Evolutionary conservation across 192 early-diverging fungal species (phyloP).

Genomic region (Podila epicladia): DNA sequence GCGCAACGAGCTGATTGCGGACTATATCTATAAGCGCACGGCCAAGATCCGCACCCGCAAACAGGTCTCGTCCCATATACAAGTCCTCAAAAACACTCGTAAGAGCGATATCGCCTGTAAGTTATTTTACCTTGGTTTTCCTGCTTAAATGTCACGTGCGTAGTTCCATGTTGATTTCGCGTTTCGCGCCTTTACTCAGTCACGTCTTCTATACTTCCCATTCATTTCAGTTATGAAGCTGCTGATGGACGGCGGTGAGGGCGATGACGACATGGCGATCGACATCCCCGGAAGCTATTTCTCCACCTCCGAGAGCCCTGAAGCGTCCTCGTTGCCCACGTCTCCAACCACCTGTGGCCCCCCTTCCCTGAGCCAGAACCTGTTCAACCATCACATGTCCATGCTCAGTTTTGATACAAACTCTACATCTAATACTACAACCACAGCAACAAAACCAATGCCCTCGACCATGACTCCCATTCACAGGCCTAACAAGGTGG

Average conservation of each 20-base stretch:
- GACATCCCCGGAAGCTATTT: conserved; percentile 25
- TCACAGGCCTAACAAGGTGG: background rate
- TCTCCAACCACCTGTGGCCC: conserved; percentile 2
- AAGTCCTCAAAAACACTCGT: conserved; percentile 79
- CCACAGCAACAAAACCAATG: background rate
- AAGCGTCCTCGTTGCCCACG: conserved; percentile 19
- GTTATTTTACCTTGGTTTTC: background rate
- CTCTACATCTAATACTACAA: background rate
- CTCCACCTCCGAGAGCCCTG: conserved; percentile 31
- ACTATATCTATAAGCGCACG: conserved; percentile 78
- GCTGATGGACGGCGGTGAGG: conserved; percentile 60
- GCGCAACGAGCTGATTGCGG: conserved; percentile 80
- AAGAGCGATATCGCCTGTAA: conserved; percentile 65
- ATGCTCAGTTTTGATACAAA: background rate
- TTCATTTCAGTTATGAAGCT: conserved; percentile 57
- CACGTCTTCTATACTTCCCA: conserved; percentile 4
- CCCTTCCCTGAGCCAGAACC: background rate
- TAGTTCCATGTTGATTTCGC: background rate
- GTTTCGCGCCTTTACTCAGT: background rate
- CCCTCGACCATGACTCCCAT: background rate
- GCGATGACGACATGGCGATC: conserved; percentile 55
- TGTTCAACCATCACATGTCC: conserved; percentile 18
- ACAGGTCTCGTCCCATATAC: conserved; percentile 84
- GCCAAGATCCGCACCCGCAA: conserved; percentile 73
- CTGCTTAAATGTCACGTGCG: background rate